Conservation (phyloP, 345 rosid species). For the Conringia planisiliqua region DNA sequence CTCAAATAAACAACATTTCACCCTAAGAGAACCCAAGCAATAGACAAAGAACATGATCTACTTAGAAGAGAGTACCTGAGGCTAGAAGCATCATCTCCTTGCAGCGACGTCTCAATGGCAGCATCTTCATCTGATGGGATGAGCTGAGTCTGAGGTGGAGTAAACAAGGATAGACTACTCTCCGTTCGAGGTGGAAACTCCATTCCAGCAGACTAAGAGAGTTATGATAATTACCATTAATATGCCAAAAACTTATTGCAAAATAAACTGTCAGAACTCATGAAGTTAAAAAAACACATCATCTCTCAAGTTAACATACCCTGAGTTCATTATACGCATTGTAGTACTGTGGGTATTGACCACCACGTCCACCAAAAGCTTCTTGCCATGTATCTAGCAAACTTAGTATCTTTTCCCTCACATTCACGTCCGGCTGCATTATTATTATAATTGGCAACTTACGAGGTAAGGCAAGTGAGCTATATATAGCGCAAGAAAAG, state of each 20-base stretch:
- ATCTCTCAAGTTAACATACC: slow-evolving; percentile 41
- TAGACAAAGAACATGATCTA: neutral
- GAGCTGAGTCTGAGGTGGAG: slow-evolving; percentile 88
- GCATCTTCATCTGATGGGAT: slow-evolving; percentile 64
- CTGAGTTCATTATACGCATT: slow-evolving; percentile 78
- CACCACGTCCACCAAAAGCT: slow-evolving; percentile 78
- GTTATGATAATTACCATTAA: neutral
- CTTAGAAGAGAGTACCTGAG: slow-evolving; percentile 51
- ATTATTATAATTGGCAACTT: slow-evolving; percentile 8
- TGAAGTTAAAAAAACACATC: neutral
- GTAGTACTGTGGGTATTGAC: slow-evolving; percentile 76
- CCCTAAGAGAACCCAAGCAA: neutral
- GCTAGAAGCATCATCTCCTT: slow-evolving; percentile 78
- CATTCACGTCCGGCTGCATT: slow-evolving; percentile 79
- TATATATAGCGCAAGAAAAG: neutral
- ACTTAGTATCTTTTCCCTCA: slow-evolving; percentile 81
- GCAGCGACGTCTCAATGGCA: slow-evolving; percentile 78
- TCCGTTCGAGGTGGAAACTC: slow-evolving; percentile 90
- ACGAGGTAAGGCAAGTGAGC: neutral
- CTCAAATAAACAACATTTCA: neutral
- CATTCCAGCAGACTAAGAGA: slow-evolving; percentile 63
- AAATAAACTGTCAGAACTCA: neutral
- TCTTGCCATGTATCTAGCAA: slow-evolving; percentile 48
- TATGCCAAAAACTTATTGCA: neutral
- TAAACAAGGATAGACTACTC: slow-evolving; percentile 68